Evolutionary conservation across 805 yeast species (phyloP), one percentile per base, ranked within the genome.

Genomic region (Kazachstania africana): DNA sequence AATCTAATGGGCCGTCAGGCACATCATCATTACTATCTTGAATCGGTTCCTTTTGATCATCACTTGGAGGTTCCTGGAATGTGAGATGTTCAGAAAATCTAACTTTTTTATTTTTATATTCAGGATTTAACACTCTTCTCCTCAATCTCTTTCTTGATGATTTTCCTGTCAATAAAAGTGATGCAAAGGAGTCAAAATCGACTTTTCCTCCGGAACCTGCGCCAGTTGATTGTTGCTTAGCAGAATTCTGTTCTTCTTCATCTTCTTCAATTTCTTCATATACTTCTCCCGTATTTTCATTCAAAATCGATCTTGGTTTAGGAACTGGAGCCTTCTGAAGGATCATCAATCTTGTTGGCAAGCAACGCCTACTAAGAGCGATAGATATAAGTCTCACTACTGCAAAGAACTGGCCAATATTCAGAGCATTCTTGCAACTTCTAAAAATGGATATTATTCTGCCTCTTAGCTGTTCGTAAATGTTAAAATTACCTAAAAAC

Each of bases 371-470:
- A 2, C 57, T 29, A 12, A 82, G 53, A 0, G 78, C 63, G 52
- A 83, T 95, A 13, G 94, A 70, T 10, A 85, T 67, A 14, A 91
- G 66, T 44, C 98, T 65, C 33, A 88, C 52, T 23, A 84, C 66
- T 1, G 94, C 95, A 59, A 81, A 91, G 57, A 91, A 88, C 53
- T 85, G 93, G 5, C 94, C 94, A 33, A 85, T 76, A 45, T 83
- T 85, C 34, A 88, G 65, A 3, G 79, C 68, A 34, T 64, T 65
- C 21, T 67, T 45, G 33, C 70, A 65, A 34, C 66, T 64, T 21
- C 63, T 55, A 48, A 75, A 75, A 15, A 78, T 68, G 16, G 59
- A 57, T 24, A 50, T 53, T 27, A 83, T 66, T 34, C 70, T 50
- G 8, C 64, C 65, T 49, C 72, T 73, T 21, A 71, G 59, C 2